These are phyloP conservation scores for Hymenoscyphus occultus DNA, from an alignment of 2,329 filamentous ascomycete species.

Conservation along the genomic window DNA sequence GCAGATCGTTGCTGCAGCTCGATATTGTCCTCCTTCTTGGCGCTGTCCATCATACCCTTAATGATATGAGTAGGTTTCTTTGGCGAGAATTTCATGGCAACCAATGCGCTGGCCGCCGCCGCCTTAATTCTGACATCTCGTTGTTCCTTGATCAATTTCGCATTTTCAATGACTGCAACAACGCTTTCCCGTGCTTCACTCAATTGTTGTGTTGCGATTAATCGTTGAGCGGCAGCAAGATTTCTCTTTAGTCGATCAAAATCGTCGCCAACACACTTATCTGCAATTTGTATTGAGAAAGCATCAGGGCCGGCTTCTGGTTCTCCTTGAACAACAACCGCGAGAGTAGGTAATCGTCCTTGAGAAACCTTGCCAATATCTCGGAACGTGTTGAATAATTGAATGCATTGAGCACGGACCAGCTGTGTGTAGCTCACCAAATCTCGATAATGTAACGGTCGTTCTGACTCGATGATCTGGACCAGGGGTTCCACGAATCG, in stretches of 20 bases:
- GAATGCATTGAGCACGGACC: constrained; percentile 85
- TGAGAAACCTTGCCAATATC: constrained; percentile 81
- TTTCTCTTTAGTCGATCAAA: constrained; percentile 85
- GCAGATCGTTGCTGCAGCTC: constrained; percentile 86
- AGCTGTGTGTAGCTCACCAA: constrained; percentile 87
- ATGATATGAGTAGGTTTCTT: constrained; percentile 94
- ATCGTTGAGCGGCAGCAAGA: constrained; percentile 82
- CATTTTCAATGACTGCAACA: constrained; percentile 71
- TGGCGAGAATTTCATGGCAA: constrained; percentile 81
- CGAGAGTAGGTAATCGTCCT: constrained; percentile 72
- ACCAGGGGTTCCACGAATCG: constrained; percentile 66
- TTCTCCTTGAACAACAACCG: constrained; percentile 92
- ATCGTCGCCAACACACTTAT: constrained; percentile 81
- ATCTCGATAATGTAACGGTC: constrained; percentile 81
- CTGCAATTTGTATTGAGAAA: constrained; percentile 83
- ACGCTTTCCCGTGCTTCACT: constrained; percentile 73
- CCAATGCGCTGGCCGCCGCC: constrained; percentile 79
- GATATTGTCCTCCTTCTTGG: constrained; percentile 90
- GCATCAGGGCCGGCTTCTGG: constrained; percentile 86
- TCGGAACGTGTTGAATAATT: constrained; percentile 85
- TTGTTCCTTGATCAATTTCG: constrained; percentile 72
- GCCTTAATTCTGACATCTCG: constrained; percentile 85
- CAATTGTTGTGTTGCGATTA: constrained; percentile 77
- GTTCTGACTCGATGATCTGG: constrained; percentile 75
- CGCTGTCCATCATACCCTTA: constrained; percentile 96